Base-by-base conservation (phyloP, 768 basidiomycete species). In the Calocybe gangraenosa region DNA sequence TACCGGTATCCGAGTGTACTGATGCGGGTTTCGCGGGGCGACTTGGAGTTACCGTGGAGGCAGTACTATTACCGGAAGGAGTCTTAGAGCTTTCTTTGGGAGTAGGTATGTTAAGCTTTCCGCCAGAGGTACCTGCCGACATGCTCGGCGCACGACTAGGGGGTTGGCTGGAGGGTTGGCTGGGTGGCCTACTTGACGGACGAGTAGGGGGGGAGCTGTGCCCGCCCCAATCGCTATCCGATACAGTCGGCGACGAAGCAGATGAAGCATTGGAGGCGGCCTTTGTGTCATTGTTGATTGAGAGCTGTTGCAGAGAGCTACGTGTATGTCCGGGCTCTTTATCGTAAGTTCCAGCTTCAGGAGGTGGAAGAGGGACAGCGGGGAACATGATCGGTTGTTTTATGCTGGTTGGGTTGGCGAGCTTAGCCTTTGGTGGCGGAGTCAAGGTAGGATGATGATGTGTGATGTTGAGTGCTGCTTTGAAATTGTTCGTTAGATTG, bases 121-220 rank as follows among this genome's bases (percentile, higher is more conserved):
- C 66, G 33, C 64, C 74, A 25, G 69, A 67, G 8, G 61, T 56
- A 15, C 70, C 69, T 19, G 66, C 61, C n/a, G 71, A 71, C 69
- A 70, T 69, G 55, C 71, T 74, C 21, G 71, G 71, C 18, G 79
- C 74, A 32, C 75, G 65, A 48, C 73, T 75, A 9, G 65, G 57
- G 30, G 69, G 65, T 46, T 65, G 71, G 41, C 79, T 84, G 3
- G 81, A 74, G 0, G 82, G 74, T 32, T 76, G 68, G 11, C 78
- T 83, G 8, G 81, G 76, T 2, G 78, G 75, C 22, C 70, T 62
- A 58, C 81, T 84, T 25, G 43, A 50, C 14, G 58, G 71, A 36
- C 74, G 67, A 0, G 73, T 78, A 2, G 83, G 79, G 2, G 84
- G 82, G 14, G 72, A 69, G 51, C 81, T 84, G 21, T 57, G 53